phyloP scores from a whole-genome alignment of 2,329 filamentous ascomycete species.

The Pseudohalonectria lignicola region DNA sequence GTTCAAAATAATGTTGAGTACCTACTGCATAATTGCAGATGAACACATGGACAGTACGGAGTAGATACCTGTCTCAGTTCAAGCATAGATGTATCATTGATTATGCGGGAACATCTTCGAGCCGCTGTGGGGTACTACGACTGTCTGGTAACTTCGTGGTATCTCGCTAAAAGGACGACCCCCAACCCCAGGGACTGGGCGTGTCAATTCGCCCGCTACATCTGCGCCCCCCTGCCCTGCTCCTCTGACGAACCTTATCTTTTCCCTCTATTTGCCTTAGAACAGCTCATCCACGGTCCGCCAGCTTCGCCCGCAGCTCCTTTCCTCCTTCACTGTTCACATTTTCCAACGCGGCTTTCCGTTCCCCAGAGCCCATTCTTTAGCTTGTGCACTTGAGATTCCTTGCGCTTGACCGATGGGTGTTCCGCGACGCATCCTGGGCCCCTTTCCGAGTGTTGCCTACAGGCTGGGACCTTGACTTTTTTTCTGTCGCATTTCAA shows the following conservation, averaged over 20 bases:
- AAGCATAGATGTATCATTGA: neutral
- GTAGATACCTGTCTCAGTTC: neutral
- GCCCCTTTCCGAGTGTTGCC: too few relatives aligned
- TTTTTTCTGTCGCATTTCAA: too few relatives aligned
- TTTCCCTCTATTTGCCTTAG: too few relatives aligned
- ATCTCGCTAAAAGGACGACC: slow-evolving; percentile 2
- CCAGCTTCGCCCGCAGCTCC: neutral
- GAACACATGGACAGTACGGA: too few relatives aligned
- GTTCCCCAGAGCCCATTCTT: too few relatives aligned
- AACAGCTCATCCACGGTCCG: too few relatives aligned
- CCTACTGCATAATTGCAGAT: too few relatives aligned
- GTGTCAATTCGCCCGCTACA: neutral
- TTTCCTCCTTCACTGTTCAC: neutral
- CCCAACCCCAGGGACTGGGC: neutral
- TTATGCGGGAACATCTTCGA: slow-evolving; percentile 1
- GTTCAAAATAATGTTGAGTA: too few relatives aligned
- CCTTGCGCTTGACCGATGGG: too few relatives aligned
- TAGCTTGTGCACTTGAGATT: too few relatives aligned
- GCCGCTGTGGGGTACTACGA: neutral
- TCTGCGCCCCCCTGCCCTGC: neutral
- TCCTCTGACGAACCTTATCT: slow-evolving; percentile 2
- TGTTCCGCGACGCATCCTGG: too few relatives aligned
- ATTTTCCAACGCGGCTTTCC: neutral
- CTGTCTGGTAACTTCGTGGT: neutral
- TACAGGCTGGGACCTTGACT: too few relatives aligned